Percentiles rank a stretch among this genome's conserved stretches.
Evolutionary conservation across 331 rosid species (phyloP).

Genomic region (Stylosanthes scabra): DNA sequence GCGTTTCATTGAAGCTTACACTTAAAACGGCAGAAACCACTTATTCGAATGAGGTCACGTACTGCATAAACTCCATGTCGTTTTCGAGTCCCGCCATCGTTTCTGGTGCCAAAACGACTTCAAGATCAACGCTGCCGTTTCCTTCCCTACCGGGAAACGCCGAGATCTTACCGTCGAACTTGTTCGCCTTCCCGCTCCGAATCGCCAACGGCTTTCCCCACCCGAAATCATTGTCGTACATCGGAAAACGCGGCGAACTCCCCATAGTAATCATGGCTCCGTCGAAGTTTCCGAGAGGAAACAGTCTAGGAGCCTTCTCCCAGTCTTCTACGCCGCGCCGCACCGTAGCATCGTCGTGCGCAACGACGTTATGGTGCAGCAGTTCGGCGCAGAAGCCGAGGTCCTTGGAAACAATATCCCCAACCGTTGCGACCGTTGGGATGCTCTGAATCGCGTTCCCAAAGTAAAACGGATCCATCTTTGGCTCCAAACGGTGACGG

Average conservation of each 20-base stretch:
- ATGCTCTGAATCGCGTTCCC: constrained; percentile 98
- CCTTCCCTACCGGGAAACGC: constrained; percentile 91
- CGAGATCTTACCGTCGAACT: constrained; percentile 94
- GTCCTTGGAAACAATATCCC: constrained; percentile 60
- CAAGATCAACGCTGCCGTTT: constrained; percentile 85
- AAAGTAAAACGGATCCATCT: constrained; percentile 78
- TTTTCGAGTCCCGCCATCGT: constrained; percentile 72
- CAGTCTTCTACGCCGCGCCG: constrained; percentile 74
- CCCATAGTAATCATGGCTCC: constrained; percentile 98
- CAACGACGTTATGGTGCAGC: constrained; percentile 76
- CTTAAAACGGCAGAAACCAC: not conserved
- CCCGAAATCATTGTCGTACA: constrained; percentile 96
- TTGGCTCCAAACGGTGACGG: constrained; percentile 80
- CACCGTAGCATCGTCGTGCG: constrained; percentile 67
- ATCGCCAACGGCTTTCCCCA: constrained; percentile 89
- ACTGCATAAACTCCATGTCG: constrained; percentile 84
- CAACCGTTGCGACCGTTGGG: constrained; percentile 67
- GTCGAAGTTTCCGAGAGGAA: constrained; percentile 89
- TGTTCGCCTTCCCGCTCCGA: constrained; percentile 82
- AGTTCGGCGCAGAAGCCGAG: constrained; percentile 68
- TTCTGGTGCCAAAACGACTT: constrained; percentile 80
- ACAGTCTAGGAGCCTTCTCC: constrained; percentile 80
- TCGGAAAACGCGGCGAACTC: constrained; percentile 93
- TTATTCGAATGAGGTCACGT: constrained; percentile 49
- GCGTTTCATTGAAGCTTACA: not conserved